Conservation (phyloP, 176 grass and related monocot genomes). For the Rhynchospora pubera region DNA sequence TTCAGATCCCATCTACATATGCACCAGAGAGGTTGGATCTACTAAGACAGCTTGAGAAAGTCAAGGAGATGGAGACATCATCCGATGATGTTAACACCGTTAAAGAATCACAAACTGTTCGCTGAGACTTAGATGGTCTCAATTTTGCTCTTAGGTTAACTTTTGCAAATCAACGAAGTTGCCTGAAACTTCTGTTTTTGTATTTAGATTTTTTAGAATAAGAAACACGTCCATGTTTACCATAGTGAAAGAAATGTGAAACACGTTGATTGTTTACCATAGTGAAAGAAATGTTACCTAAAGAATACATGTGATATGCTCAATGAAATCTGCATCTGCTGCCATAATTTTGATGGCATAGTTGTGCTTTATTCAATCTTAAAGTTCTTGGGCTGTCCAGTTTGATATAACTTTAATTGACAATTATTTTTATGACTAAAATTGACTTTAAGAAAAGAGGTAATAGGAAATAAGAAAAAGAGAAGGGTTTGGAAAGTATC, state of each 20-base stretch:
- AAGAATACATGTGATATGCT: neutral
- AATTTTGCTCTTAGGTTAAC: neutral
- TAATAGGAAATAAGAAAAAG: neutral
- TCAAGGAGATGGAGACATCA: conserved; percentile 82
- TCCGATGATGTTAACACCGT: conserved; percentile 30
- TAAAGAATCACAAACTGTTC: conserved; percentile 30
- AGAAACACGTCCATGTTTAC: no score
- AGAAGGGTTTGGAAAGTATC: neutral
- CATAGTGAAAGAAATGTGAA: no score
- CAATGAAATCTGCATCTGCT: neutral
- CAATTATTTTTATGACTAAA: no score
- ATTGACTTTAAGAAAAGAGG: neutral
- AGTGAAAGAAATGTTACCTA: neutral
- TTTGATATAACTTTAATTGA: no score
- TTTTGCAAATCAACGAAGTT: conserved; percentile 6
- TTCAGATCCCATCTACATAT: conserved; percentile 95
- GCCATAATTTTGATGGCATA: neutral
- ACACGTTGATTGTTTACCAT: neutral
- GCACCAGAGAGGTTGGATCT: conserved; percentile 92
- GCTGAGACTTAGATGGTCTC: neutral
- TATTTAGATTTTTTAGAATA: neutral
- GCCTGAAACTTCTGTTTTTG: neutral
- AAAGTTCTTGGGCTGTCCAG: no score
- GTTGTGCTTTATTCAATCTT: no score
- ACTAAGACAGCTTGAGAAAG: conserved; percentile 86